These are phyloP conservation scores for Solanum bukasovii DNA, from an alignment of 257 asterid genomes.

Conservation along the genomic window DNA sequence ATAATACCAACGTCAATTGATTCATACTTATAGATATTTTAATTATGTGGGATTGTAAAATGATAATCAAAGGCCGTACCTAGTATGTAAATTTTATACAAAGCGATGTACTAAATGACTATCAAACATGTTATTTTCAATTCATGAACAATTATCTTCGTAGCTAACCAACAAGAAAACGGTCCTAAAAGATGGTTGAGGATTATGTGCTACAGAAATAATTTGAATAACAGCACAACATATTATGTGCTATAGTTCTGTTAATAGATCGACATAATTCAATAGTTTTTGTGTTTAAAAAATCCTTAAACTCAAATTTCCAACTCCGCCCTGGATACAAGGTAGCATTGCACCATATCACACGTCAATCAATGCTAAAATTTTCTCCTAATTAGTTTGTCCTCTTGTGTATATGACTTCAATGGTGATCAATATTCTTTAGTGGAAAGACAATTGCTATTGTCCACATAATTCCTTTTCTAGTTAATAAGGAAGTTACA, in stretches of 20 bases:
- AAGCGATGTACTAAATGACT: background rate
- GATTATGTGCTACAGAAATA: background rate
- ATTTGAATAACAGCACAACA: background rate
- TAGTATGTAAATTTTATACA: background rate
- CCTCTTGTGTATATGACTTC: background rate
- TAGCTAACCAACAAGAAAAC: background rate
- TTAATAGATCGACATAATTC: background rate
- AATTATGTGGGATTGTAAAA: background rate
- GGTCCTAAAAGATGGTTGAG: background rate
- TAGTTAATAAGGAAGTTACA: background rate
- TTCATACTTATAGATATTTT: background rate
- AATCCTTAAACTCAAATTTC: background rate
- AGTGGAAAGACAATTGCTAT: background rate
- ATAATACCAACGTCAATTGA: background rate
- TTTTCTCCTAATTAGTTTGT: background rate
- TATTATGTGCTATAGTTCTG: background rate
- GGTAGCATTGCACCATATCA: background rate
- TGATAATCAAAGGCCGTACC: background rate
- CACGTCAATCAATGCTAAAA: background rate
- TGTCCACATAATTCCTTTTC: background rate
- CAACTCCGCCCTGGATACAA: background rate
- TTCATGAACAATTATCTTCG: background rate
- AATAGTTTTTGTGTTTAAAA: background rate
- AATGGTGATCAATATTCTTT: background rate
- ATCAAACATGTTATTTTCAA: background rate